Percentiles rank a stretch among this genome's conserved stretches.
These are phyloP conservation scores for Craterostigma plantagineum DNA, from an alignment of 257 asterid species.

Conservation along the genomic window DNA sequence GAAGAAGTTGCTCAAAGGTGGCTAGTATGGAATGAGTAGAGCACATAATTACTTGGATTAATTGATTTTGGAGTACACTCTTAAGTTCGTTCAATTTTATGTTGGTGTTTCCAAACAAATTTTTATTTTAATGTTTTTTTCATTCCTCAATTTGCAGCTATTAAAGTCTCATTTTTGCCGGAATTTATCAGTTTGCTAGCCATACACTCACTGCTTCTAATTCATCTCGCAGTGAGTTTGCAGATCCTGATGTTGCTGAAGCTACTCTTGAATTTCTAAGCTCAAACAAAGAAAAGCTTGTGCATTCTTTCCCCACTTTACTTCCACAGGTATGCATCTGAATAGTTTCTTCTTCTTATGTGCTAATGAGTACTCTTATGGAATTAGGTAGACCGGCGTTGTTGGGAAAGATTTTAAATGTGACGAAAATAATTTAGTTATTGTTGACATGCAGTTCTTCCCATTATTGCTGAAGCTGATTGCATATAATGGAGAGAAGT, in stretches of 20 bases:
- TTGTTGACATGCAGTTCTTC: constrained; percentile 55
- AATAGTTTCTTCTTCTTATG: constrained; percentile 4
- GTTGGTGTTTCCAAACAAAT: too few species aligned
- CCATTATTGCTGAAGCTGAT: constrained; percentile 79
- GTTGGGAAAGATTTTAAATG: too few species aligned
- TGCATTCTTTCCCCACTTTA: constrained; percentile 51
- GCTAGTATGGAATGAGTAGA: too few species aligned
- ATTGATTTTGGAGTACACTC: too few species aligned
- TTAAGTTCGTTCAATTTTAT: too few species aligned
- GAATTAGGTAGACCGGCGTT: too few species aligned
- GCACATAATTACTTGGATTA: too few species aligned
- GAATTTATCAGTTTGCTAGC: constrained; percentile 3
- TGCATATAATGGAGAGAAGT: constrained; percentile 97
- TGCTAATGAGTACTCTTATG: too few species aligned
- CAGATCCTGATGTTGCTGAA: constrained; percentile 86
- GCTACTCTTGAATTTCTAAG: constrained; percentile 69
- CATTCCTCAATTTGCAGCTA: background rate
- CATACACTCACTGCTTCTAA: constrained; percentile 12
- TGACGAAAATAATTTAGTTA: background rate
- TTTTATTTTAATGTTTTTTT: background rate
- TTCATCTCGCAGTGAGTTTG: constrained; percentile 70
- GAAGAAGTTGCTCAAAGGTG: too few species aligned
- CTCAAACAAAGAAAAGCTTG: constrained; percentile 49
- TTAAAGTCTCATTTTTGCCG: background rate
- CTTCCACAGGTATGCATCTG: constrained; percentile 61